Percentiles rank a stretch among this genome's conserved stretches.
Evolutionary conservation across 164 flowering plant species (phyloP).

Genomic region (Sextonia rubra): DNA sequence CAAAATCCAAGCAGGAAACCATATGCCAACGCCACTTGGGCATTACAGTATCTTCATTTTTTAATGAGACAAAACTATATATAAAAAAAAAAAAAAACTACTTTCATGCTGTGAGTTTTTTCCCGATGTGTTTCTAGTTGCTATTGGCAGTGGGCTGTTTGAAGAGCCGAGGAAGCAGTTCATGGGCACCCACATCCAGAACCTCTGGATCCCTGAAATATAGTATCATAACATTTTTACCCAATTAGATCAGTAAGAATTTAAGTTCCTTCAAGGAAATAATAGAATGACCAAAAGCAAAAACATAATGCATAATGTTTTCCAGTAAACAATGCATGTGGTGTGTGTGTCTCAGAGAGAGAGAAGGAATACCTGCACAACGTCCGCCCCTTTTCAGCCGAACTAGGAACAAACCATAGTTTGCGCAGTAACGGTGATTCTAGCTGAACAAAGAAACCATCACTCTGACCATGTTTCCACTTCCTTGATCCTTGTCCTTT

Average conservation of each 20-base stretch:
- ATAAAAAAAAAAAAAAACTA: background rate
- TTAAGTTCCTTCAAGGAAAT: background rate
- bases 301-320: background rate
- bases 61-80: no score
- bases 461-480: conserved; percentile 89
- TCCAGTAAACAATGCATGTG: background rate
- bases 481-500: conserved; percentile 95
- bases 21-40: background rate
- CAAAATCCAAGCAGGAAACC: background rate
- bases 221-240: background rate
- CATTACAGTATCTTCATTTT: background rate
- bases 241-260: background rate
- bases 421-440: conserved; percentile 69
- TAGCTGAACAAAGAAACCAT: conserved; percentile 89
- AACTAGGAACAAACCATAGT: conserved; percentile 84
- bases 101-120: background rate
- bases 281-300: background rate
- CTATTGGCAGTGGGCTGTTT: conserved; percentile 28
- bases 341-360: no score
- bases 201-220: conserved; percentile 70
- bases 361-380: conserved; percentile 67
- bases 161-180: conserved; percentile 73
- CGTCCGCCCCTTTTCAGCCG: conserved; percentile 60
- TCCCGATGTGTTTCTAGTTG: conserved; percentile 5
- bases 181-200: conserved; percentile 65